These are phyloP conservation scores for Golubevia sp. DNA, from an alignment of 1,284 basidiomycete species.

Conservation along the genomic window DNA sequence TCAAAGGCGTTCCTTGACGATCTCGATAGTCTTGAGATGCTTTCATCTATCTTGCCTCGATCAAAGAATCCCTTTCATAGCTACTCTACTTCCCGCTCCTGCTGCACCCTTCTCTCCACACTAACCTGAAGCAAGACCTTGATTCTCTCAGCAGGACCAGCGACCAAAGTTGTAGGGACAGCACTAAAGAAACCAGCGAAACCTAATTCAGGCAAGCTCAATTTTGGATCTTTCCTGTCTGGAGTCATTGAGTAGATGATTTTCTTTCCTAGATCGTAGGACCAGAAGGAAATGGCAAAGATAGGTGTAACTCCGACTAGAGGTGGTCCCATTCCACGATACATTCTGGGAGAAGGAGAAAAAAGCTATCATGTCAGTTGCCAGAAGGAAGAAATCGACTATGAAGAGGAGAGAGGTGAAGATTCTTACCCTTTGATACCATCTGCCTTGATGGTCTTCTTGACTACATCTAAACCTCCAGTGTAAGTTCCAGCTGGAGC, in stretches of 20 bases:
- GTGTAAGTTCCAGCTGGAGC: slow-evolving; percentile 86
- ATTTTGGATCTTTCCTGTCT: slow-evolving; percentile 69
- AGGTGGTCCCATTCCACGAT: slow-evolving; percentile 95
- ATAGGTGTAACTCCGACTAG: slow-evolving; percentile 96
- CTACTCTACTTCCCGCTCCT: too few species aligned
- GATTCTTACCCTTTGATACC: slow-evolving; percentile 75
- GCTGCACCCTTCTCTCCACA: not conserved
- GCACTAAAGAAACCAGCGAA: slow-evolving; percentile 93
- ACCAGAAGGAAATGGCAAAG: slow-evolving; percentile 98
- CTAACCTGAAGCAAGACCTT: slow-evolving; percentile 90
- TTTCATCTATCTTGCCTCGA: too few species aligned
- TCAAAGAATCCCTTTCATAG: too few species aligned
- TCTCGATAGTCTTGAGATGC: too few species aligned
- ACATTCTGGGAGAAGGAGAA: slow-evolving; percentile 69
- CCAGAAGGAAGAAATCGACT: not conserved
- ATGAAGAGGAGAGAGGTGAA: slow-evolving; percentile 2
- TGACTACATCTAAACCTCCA: slow-evolving; percentile 90
- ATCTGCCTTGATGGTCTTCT: slow-evolving; percentile 84
- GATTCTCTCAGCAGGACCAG: slow-evolving; percentile 93
- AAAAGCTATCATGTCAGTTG: slow-evolving; percentile 1
- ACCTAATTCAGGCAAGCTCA: slow-evolving; percentile 84
- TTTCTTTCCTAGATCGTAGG: slow-evolving; percentile 91
- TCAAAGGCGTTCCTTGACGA: too few species aligned
- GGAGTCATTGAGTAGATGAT: slow-evolving; percentile 73
- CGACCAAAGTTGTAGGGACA: slow-evolving; percentile 86